Conservation (phyloP, 169 alveolate genomes). For the Plasmodium inui region DNA sequence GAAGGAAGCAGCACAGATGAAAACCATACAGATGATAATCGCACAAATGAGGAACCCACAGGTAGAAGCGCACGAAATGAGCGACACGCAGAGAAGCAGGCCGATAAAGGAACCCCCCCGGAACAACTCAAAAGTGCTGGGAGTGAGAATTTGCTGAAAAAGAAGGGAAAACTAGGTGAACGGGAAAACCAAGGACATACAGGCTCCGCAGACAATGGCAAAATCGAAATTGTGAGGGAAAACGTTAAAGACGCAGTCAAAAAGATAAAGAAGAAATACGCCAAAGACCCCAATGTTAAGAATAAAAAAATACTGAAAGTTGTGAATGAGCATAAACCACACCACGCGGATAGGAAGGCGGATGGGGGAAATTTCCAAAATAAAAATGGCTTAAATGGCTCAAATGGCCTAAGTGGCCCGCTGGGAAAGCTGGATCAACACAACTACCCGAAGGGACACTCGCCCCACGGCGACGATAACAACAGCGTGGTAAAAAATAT, state of each 20-base stretch:
- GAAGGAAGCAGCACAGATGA: neutral
- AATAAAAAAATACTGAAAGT: constrained; percentile 13
- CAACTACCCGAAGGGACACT: neutral
- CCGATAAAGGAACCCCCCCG: no score
- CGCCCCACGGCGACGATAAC: neutral
- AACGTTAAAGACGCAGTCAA: neutral
- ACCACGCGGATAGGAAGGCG: neutral
- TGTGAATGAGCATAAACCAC: constrained; percentile 22
- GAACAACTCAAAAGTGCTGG: neutral
- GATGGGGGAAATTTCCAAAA: constrained; percentile 5
- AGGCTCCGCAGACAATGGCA: neutral
- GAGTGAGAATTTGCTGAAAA: neutral
- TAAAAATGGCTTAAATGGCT: neutral
- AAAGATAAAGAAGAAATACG: constrained; percentile 25
- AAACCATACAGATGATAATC: neutral
- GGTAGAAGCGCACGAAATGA: neutral
- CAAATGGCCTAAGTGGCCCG: neutral
- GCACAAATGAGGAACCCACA: neutral
- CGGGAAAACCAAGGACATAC: neutral
- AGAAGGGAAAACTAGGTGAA: neutral
- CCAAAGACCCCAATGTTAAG: constrained; percentile 31
- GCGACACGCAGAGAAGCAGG: neutral
- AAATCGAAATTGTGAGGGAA: constrained; percentile 1
- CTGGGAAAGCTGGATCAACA: neutral
- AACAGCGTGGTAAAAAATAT: constrained; percentile 50